Percentiles rank a stretch among this genome's conserved stretches.
phyloP scores from a whole-genome alignment of 2,329 filamentous ascomycete species.

The Dothideomycetes sp. region DNA sequence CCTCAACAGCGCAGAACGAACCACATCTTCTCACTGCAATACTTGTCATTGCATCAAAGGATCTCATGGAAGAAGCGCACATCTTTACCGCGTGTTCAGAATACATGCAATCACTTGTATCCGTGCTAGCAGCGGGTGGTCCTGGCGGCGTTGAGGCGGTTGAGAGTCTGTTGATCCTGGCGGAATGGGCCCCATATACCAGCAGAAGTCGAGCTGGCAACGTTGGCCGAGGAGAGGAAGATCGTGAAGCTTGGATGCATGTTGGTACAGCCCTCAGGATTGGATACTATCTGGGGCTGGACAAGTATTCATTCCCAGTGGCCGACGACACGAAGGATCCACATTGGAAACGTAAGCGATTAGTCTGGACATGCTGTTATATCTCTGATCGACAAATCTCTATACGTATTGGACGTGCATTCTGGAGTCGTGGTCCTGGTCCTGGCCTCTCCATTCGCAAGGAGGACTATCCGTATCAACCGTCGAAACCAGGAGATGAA shows the following conservation, averaged over 20 bases:
- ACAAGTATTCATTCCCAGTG: constrained; percentile 57
- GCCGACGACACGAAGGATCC: constrained; percentile 51
- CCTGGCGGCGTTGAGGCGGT: constrained; percentile 62
- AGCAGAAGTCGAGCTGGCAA: constrained; percentile 50
- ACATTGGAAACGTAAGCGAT: constrained; percentile 52
- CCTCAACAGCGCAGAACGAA: constrained; percentile 50
- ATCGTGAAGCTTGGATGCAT: constrained; percentile 69
- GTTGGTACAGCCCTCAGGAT: constrained; percentile 61
- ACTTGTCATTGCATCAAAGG: constrained; percentile 61
- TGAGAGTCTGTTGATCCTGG: constrained; percentile 59
- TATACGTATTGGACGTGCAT: constrained; percentile 61
- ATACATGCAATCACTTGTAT: constrained; percentile 61
- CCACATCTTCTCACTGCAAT: constrained; percentile 61
- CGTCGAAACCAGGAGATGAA: constrained; percentile 50
- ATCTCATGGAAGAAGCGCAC: constrained; percentile 54
- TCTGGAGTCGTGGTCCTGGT: constrained; percentile 64
- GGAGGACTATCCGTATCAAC: constrained; percentile 58
- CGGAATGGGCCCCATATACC: constrained; percentile 64
- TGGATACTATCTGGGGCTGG: constrained; percentile 60
- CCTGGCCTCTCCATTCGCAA: constrained; percentile 55
- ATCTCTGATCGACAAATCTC: constrained; percentile 60
- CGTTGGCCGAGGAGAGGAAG: constrained; percentile 63
- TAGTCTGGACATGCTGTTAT: constrained; percentile 62
- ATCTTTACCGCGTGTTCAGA: constrained; percentile 58
- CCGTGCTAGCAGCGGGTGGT: constrained; percentile 55